A percentile compares a stretch with the other conserved stretches of the same genome.
Conservation (phyloP, 495 filamentous ascomycete genomes). For the Clohesyomyces aquaticus region DNA sequence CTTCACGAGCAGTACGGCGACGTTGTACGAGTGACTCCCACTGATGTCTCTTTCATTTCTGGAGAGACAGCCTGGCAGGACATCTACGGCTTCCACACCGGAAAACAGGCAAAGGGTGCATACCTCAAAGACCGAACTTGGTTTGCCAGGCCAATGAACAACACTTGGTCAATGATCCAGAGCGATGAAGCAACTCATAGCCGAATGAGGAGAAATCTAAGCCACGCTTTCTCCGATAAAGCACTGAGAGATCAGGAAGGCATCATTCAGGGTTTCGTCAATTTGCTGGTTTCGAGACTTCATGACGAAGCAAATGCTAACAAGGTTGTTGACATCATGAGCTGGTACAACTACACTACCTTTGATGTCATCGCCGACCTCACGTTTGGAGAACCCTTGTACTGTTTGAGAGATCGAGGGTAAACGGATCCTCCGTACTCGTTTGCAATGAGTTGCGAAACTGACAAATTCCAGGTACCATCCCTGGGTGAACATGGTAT, state of each 20-base stretch:
- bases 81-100: constrained; percentile 57
- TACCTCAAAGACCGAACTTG: constrained; percentile 50
- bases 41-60: constrained; percentile 59
- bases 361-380: constrained; percentile 67
- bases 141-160: constrained; percentile 37
- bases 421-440: constrained; percentile 53
- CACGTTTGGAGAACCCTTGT: constrained; percentile 57
- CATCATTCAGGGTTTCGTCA: constrained; percentile 51
- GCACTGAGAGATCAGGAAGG: constrained; percentile 55
- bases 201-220: constrained; percentile 51
- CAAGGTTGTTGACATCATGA: constrained; percentile 48
- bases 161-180: constrained; percentile 32
- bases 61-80: constrained; percentile 58
- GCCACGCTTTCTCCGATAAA: constrained; percentile 57
- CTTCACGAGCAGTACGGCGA: constrained; percentile 48
- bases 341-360: constrained; percentile 57
- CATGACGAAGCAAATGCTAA: constrained; percentile 25
- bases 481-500: constrained; percentile 48
- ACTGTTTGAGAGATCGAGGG: constrained; percentile 52
- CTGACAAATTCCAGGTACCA: constrained; percentile 42
- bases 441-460: constrained; percentile 33
- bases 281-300: constrained; percentile 47
- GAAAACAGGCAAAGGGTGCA: constrained; percentile 39
- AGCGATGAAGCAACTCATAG: constrained; percentile 54
- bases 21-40: constrained; percentile 60